Base-by-base conservation (phyloP, 768 basidiomycete genomes). In the Butyriboletus loyo region DNA sequence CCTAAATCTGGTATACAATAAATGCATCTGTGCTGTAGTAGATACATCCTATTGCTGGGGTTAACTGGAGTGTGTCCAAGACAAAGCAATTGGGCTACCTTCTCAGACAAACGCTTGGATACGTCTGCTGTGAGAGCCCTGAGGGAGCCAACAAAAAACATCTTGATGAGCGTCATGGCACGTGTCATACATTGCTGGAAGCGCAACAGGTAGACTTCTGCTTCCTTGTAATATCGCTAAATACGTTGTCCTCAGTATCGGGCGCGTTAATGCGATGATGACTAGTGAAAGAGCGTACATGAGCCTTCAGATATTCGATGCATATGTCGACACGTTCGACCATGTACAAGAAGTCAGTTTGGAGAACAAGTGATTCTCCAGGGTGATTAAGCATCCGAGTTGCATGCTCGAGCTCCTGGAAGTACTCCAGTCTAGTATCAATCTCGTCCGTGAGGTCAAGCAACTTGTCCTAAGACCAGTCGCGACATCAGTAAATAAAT, bases 161-260 rank as follows among this genome's bases (percentile, higher is more conserved):
- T 95, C 71, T 91, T 96, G 74, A 98, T 92, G 39, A 99, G 79
- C 0, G 95, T 98, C 96, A 98, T 98, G 10, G 92, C 89, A 25
- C 97, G 84, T 0, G 93, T 97, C 82, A 98, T 88, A 67, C 97
- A 99, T 70, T 99, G 97, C 64, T 97, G 96, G 71, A 95, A 98
- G 22, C 97, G 85, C 28, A 99, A 79, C n/a, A 97, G 75, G 68
- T 97, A 98, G 19, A 99, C 76, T 61, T 98, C 93, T 8, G 93
- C 86, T 73, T 98, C 97, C 58, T 81, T 81, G 73, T 86, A 99
- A 67, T 94, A 86, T 57, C 92, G 83, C 94, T 98, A 61, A 17
- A 46, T 25, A 46, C 13, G 24, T 5, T 21, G 9, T 15, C 19
- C 8, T 67, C 39, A 57, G 51, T 48, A 47, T 19, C 2, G 36